Base-by-base conservation (phyloP, 2,329 filamentous ascomycete genomes). In the Thielaviopsis euricoi region DNA sequence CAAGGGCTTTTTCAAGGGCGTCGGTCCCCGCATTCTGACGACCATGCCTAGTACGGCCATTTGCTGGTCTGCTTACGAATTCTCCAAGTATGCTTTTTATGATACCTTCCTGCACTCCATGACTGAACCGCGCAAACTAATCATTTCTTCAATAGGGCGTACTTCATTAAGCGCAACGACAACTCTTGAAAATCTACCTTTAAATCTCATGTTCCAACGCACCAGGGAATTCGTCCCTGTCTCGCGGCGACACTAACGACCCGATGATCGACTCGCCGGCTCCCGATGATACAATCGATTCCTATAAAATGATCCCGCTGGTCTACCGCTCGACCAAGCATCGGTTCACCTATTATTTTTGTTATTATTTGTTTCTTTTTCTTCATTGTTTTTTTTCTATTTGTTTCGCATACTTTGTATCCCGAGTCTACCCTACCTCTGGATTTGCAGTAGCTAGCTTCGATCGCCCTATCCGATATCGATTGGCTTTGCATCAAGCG, bases 21-120 rank as follows among this genome's bases (percentile, higher is more conserved):
- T 96, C 68, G 84, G 87, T 65, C 93, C 93, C 52, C 80, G 93
- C 66, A 85, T 98, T 53, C 83, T 98, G 62, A 96, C 90, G 12
- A 95, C 93, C 1, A 97, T 97, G 86, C 93, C 93, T 21, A 96
- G 90, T 73, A 98, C 93, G 37, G 93, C 93, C n/a, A 98, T 98
- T 67, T 98, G 93, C 77, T 98, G 93, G 93, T 93, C 81, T 46
- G 81, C 81, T 29, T 85, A 85, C 64, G 81, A 85, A 66, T 81
- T 81, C 62, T 84, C 79, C 64, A 85, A 85, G 81, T 83, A 71
- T 66, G 79, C 73, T 22, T 54, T 33, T n/a, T 22, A 25, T 26
- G 12, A n/a, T n/a, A n/a, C n/a, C n/a, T 6, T 10, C 7, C 7
- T 6, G 9, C 7, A 33, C 12, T 33, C 29, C 29, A 33, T 33